These are phyloP conservation scores for Larix kaempferi DNA, from an alignment of 75 land plant genomes.

Conservation along the genomic window DNA sequence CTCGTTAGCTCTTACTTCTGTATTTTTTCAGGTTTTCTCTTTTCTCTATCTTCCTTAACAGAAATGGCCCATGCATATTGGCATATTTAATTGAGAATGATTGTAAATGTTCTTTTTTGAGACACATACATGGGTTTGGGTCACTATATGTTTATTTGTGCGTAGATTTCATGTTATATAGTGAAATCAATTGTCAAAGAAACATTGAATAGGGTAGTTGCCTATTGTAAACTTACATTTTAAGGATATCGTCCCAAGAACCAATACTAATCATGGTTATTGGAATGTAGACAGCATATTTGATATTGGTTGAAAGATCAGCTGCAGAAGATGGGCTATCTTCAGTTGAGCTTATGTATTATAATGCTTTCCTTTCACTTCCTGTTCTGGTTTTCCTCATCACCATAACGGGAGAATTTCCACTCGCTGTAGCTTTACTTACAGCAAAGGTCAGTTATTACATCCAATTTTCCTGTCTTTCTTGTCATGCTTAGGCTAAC, in stretches of 20 bases:
- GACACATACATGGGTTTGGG: conserved; percentile 7
- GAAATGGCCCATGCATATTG: not conserved
- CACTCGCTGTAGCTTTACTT: conserved; percentile 52
- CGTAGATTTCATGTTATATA: not conserved
- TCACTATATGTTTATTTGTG: not conserved
- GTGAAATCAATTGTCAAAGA: not conserved
- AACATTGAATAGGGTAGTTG: not conserved
- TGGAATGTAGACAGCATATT: conserved; percentile 82
- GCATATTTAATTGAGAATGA: not conserved
- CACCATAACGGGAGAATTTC: conserved; percentile 75
- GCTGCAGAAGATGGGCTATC: conserved; percentile 95
- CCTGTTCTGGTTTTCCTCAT: conserved; percentile 79
- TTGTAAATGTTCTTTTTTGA: not conserved
- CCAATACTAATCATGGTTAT: conserved; percentile 3
- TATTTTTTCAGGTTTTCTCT: conserved; percentile 70
- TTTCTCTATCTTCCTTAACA: not conserved
- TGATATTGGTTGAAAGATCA: conserved; percentile 90
- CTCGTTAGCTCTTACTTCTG: conserved; percentile 80
- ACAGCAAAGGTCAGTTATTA: conserved; percentile 59
- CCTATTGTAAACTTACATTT: not conserved
- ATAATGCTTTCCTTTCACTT: conserved; percentile 79
- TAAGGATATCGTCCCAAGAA: not conserved
- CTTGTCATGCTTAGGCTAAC: not conserved
- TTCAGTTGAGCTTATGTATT: conserved; percentile 87
- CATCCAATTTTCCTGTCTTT: not conserved